Percentiles rank a stretch among this genome's conserved stretches.
phyloP scores from a whole-genome alignment of 148 eudicot genomes.

The Heliamphora exappendiculata region DNA sequence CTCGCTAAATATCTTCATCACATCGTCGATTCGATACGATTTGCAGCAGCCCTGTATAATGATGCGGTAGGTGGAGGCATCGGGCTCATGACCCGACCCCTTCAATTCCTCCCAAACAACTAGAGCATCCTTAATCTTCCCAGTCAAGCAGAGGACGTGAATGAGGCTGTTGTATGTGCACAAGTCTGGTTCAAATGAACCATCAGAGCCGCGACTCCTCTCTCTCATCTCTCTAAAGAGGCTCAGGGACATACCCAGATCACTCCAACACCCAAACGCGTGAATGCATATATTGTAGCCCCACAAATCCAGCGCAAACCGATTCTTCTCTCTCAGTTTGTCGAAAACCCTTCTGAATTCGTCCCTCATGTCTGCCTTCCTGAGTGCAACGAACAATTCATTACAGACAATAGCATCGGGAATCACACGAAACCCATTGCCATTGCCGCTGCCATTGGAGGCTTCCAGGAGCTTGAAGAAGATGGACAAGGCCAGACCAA shows the following conservation, averaged over 20 bases:
- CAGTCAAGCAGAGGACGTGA: conserved; percentile 57
- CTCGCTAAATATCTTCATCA: conserved; percentile 50
- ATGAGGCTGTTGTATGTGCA: conserved; percentile 84
- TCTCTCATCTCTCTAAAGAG: conserved; percentile 73
- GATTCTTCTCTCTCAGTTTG: conserved; percentile 39
- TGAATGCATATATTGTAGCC: conserved; percentile 84
- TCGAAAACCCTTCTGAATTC: conserved; percentile 46
- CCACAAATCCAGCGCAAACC: conserved; percentile 43
- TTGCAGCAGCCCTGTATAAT: conserved; percentile 75
- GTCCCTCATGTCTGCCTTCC: conserved; percentile 47
- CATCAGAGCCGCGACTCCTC: conserved; percentile 20
- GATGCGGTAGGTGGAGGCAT: conserved; percentile 65
- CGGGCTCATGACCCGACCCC: conserved; percentile 74
- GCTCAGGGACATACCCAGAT: conserved; percentile 46
- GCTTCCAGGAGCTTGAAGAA: conserved; percentile 45
- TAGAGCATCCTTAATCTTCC: conserved; percentile 69
- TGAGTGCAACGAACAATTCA: conserved; percentile 78
- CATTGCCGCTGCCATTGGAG: conserved; percentile 3
- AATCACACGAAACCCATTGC: conserved; percentile 18
- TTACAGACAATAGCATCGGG: conserved; percentile 59
- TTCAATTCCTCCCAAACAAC: conserved; percentile 69
- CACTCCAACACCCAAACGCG: conserved; percentile 81
- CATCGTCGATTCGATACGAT: conserved; percentile 51
- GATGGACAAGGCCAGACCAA: conserved; percentile 45
- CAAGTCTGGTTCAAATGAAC: conserved; percentile 50